These are phyloP conservation scores for Corchorus capsularis DNA, from an alignment of 345 rosid species.

Conservation along the genomic window DNA sequence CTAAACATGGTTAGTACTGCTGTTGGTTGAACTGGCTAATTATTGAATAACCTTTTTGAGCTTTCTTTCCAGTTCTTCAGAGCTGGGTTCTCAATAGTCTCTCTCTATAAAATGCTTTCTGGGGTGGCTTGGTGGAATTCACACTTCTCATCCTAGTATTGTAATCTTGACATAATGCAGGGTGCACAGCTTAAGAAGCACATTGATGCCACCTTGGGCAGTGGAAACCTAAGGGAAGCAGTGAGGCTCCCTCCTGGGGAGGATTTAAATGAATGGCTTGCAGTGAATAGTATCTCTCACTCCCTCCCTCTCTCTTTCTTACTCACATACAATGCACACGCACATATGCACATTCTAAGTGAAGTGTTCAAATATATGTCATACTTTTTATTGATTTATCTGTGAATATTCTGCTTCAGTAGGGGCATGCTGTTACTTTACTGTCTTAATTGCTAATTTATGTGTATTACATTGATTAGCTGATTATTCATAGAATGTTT, in stretches of 20 bases:
- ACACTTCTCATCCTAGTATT: background rate
- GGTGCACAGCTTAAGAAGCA: slow-evolving; percentile 98
- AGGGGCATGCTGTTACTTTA: background rate
- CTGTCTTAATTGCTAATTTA: background rate
- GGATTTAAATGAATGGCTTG: slow-evolving; percentile 98
- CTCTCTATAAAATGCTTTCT: slow-evolving; percentile 16
- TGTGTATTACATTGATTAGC: background rate
- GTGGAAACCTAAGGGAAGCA: slow-evolving; percentile 98
- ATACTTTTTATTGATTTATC: slow-evolving; percentile 6
- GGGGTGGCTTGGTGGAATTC: slow-evolving; percentile 2
- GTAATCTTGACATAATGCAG: slow-evolving; percentile 42
- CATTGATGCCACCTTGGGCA: slow-evolving; percentile 96
- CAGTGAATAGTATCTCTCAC: slow-evolving; percentile 77
- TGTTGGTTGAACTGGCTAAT: background rate
- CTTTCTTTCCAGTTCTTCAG: slow-evolving; percentile 12
- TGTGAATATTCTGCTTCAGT: background rate
- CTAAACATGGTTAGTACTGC: slow-evolving; percentile 15
- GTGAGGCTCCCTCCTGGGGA: slow-evolving; percentile 99
- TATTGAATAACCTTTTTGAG: slow-evolving; percentile 14
- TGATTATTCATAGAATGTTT: background rate
- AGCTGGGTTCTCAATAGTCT: slow-evolving; percentile 1
- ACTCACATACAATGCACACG: background rate
- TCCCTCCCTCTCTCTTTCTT: slow-evolving; percentile 11
- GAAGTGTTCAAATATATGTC: background rate
- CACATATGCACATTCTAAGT: background rate